Conservation (phyloP, 1,284 basidiomycete species). For the Austroboletus niveus region DNA sequence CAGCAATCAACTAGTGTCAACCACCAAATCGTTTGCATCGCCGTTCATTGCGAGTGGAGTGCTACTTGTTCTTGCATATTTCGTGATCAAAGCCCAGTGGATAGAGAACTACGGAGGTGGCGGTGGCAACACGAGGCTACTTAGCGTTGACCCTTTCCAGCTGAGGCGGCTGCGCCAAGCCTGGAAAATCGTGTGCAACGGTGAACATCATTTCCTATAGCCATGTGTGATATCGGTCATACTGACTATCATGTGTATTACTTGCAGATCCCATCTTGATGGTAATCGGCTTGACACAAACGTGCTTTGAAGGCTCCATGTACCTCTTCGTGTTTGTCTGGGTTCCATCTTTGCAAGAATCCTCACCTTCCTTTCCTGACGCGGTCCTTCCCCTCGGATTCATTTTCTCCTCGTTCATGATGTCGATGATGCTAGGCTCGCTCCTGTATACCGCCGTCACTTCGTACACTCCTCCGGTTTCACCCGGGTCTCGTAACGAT, state of each 20-base stretch:
- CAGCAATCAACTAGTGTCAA: slow-evolving; percentile 58
- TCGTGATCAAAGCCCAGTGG: slow-evolving; percentile 60
- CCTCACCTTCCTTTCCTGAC: slow-evolving; percentile 34
- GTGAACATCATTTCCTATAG: slow-evolving; percentile 34
- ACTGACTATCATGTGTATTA: neutral
- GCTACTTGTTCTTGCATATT: slow-evolving; percentile 52
- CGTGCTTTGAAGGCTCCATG: slow-evolving; percentile 79
- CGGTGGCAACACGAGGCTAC: slow-evolving; percentile 29
- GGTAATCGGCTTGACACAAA: slow-evolving; percentile 71
- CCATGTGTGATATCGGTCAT: neutral
- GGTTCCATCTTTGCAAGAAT: slow-evolving; percentile 71
- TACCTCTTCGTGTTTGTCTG: slow-evolving; percentile 81
- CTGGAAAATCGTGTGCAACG: slow-evolving; percentile 55
- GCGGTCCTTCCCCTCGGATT: slow-evolving; percentile 61
- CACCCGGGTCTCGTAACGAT: slow-evolving; percentile 29
- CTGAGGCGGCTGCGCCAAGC: slow-evolving; percentile 53
- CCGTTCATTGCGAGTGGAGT: slow-evolving; percentile 65
- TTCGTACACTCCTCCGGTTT: slow-evolving; percentile 36
- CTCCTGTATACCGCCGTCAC: slow-evolving; percentile 60
- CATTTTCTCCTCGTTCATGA: slow-evolving; percentile 78
- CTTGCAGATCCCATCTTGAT: slow-evolving; percentile 53
- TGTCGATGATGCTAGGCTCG: slow-evolving; percentile 77
- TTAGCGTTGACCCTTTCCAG: slow-evolving; percentile 45
- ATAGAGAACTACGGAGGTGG: slow-evolving; percentile 62
- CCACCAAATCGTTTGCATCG: slow-evolving; percentile 48